A percentile compares a stretch with the other conserved stretches of the same genome.
Conservation (phyloP, 176 grass and related monocot genomes). For the Chrysopogon serrulatus region DNA sequence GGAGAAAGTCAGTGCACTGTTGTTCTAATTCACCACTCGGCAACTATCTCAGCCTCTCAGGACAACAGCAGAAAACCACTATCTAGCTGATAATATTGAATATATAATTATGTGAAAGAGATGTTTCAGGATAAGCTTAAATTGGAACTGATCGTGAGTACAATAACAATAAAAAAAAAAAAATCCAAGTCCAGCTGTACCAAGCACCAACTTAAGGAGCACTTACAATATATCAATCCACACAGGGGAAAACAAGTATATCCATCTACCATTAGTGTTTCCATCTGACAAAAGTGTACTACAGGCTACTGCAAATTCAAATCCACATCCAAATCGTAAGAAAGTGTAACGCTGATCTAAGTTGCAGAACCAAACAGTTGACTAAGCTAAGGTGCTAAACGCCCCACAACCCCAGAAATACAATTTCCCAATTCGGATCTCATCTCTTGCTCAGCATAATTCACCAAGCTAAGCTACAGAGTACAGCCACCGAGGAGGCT, state of each 20-base stretch:
- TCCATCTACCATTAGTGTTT: not conserved
- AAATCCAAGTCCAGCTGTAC: not conserved
- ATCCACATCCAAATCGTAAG: not conserved
- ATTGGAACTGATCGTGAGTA: not conserved
- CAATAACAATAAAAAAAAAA: not conserved
- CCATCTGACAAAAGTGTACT: not conserved
- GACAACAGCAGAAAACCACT: not conserved
- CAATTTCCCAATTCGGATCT: not conserved
- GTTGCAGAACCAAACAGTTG: not conserved
- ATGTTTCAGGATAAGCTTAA: not conserved
- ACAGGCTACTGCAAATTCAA: not conserved
- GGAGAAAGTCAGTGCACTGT: not conserved
- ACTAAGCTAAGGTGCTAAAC: not conserved
- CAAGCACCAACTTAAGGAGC: not conserved
- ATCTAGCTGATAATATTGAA: not conserved
- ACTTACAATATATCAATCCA: not conserved
- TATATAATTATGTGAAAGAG: not conserved
- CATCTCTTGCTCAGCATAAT: not conserved
- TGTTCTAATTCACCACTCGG: not conserved
- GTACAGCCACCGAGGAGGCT: not conserved
- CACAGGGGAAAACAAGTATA: not conserved
- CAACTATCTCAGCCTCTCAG: not conserved
- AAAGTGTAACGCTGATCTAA: not conserved
- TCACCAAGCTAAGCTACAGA: not conserved
- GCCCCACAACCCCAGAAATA: not conserved